Conservation (phyloP, 495 filamentous ascomycete species). For the Aspergillus sparsus region DNA sequence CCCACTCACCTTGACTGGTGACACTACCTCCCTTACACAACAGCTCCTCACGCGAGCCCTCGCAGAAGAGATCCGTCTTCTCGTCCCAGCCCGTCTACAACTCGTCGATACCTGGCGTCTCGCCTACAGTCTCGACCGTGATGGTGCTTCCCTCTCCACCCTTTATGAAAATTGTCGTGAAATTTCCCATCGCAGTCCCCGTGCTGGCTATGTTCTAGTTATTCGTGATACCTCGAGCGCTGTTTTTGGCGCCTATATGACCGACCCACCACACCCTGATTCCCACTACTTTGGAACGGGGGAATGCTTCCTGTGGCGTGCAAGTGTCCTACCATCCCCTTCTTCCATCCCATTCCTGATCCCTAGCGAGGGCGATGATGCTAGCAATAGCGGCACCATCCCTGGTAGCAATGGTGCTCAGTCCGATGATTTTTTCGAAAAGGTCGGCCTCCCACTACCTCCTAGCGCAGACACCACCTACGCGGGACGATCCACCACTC, state of each 20-base stretch:
- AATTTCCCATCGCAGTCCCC: slow-evolving; percentile 59
- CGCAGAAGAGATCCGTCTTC: slow-evolving; percentile 90
- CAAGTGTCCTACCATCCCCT: slow-evolving; percentile 57
- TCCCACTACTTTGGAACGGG: slow-evolving; percentile 91
- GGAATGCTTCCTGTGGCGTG: slow-evolving; percentile 97
- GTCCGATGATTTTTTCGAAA: slow-evolving; percentile 41
- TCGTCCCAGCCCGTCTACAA: slow-evolving; percentile 82
- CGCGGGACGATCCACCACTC: slow-evolving; percentile 70
- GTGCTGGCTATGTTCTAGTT: slow-evolving; percentile 84
- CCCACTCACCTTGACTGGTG: slow-evolving; percentile 50
- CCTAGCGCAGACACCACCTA: slow-evolving; percentile 73
- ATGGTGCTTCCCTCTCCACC: slow-evolving; percentile 84
- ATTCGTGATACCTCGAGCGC: slow-evolving; percentile 66
- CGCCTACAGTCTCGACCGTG: slow-evolving; percentile 87
- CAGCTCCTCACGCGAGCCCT: slow-evolving; percentile 67
- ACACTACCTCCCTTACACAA: slow-evolving; percentile 37
- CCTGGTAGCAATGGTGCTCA: slow-evolving; percentile 37
- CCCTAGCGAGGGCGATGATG: no score
- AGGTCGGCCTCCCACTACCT: slow-evolving; percentile 62
- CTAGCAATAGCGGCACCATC: slow-evolving; percentile 11
- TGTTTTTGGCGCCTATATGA: slow-evolving; percentile 93
- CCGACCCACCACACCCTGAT: slow-evolving; percentile 76
- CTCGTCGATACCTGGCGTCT: slow-evolving; percentile 84
- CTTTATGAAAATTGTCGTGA: slow-evolving; percentile 76
- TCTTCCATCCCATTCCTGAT: slow-evolving; percentile 39